A percentile compares a stretch with the other conserved stretches of the same genome.
These are phyloP conservation scores for Cucurbita moschata DNA, from an alignment of 306 rosid genomes.

Conservation along the genomic window DNA sequence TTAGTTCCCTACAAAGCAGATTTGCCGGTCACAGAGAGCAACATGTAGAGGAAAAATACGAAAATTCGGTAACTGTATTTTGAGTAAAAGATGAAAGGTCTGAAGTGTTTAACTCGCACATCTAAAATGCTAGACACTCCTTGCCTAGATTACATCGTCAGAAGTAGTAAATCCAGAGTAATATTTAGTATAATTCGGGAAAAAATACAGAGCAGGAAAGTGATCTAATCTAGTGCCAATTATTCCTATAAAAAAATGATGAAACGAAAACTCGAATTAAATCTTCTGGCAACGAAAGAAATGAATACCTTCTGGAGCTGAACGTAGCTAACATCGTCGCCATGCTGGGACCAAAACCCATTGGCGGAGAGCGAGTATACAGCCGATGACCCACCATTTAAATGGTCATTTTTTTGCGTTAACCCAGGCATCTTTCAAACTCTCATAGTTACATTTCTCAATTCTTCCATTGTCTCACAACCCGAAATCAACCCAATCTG, in stretches of 20 bases:
- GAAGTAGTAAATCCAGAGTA: slow-evolving; percentile 39
- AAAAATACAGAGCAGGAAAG: slow-evolving; percentile 8
- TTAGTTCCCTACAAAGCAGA: not conserved
- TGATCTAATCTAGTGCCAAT: slow-evolving; percentile 18
- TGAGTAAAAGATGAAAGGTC: not conserved
- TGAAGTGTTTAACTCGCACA: slow-evolving; percentile 5
- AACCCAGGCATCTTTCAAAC: slow-evolving; percentile 80
- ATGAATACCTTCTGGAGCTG: slow-evolving; percentile 81
- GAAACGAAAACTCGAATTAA: not conserved
- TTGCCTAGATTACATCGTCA: slow-evolving; percentile 5
- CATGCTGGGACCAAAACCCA: slow-evolving; percentile 81
- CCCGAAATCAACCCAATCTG: slow-evolving; percentile 24
- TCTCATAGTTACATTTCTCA: slow-evolving; percentile 24
- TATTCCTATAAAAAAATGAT: not conserved
- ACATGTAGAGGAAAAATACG: not conserved
- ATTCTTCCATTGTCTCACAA: slow-evolving; percentile 25
- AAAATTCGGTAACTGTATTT: not conserved
- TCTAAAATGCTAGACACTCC: slow-evolving; percentile 9
- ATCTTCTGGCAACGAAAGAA: not conserved
- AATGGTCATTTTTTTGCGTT: slow-evolving; percentile 58
- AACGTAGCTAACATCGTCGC: slow-evolving; percentile 49
- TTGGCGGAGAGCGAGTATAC: slow-evolving; percentile 38
- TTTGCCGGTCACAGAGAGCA: not conserved
- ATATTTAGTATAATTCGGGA: slow-evolving; percentile 5
- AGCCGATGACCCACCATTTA: slow-evolving; percentile 45